Percentiles rank a stretch among this genome's conserved stretches.
phyloP scores from a whole-genome alignment of 1,139 yeast species.

The Torulaspora globosa region DNA sequence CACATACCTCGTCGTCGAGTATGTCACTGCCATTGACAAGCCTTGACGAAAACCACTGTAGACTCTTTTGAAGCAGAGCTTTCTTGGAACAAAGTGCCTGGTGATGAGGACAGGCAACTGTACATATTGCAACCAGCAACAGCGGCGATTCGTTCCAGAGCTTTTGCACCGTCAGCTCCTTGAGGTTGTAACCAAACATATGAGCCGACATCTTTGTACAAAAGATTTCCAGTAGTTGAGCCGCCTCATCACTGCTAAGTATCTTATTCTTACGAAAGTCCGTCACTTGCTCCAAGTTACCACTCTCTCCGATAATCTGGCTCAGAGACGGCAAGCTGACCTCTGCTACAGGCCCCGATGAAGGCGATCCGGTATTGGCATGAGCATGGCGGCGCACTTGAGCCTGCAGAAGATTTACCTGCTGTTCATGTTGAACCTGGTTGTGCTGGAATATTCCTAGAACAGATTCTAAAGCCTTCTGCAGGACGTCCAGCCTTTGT shows the following conservation, averaged over 20 bases:
- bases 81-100: constrained; percentile 44
- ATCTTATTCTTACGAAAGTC: constrained; percentile 9
- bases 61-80: constrained; percentile 41
- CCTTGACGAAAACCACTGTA: constrained; percentile 40
- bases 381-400: constrained; percentile 11
- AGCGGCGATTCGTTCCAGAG: constrained; percentile 59
- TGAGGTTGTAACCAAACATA: constrained; percentile 60
- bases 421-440: constrained; percentile 23
- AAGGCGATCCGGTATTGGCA: constrained; percentile 2
- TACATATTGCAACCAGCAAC: constrained; percentile 56
- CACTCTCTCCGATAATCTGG: constrained; percentile 7
- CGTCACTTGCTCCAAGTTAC: constrained; percentile 2
- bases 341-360: constrained; percentile 3
- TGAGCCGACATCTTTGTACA: constrained; percentile 58
- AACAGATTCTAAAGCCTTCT: constrained; percentile 42
- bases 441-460: constrained; percentile 35
- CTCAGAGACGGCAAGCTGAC: constrained; percentile 10
- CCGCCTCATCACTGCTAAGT: constrained; percentile 42
- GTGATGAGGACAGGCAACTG: constrained; percentile 63
- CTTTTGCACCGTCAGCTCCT: constrained; percentile 47
- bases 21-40: constrained; percentile 12
- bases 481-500: constrained; percentile 44
- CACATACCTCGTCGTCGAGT: background rate
- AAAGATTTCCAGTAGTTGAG: constrained; percentile 49
- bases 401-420: constrained; percentile 17